Conservation (phyloP, 2,329 filamentous ascomycete species). For the Paecilomyces fulvus region DNA sequence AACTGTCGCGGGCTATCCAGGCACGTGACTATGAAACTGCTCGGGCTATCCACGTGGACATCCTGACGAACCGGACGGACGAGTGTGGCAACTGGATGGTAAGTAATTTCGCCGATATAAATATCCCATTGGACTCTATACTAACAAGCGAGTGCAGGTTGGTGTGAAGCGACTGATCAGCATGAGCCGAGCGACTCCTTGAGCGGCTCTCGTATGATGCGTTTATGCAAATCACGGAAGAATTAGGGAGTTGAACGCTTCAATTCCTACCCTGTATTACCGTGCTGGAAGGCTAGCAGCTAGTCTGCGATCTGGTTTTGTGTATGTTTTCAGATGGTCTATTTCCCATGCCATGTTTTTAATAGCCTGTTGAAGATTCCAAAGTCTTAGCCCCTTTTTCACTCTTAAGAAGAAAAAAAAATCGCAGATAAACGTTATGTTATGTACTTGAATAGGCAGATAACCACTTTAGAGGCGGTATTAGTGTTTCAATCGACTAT, state of each 20-base stretch:
- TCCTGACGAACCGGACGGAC: conserved; percentile 67
- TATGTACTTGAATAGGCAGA: not conserved
- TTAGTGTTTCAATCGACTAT: not conserved
- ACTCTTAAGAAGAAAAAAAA: not conserved
- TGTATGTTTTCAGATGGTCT: not conserved
- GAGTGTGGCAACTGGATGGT: conserved; percentile 87
- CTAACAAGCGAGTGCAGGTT: conserved; percentile 48
- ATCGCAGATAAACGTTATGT: not conserved
- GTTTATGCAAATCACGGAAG: not conserved
- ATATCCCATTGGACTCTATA: conserved; percentile 2
- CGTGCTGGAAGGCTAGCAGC: not conserved
- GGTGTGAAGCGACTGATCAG: conserved; percentile 69
- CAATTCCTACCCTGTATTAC: not conserved
- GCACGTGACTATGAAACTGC: conserved; percentile 61
- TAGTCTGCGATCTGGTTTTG: not conserved
- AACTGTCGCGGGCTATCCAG: conserved; percentile 56
- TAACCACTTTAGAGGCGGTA: not conserved
- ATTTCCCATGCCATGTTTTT: conserved; percentile 1
- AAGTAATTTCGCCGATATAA: conserved; percentile 28
- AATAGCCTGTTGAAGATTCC: conserved; percentile 1
- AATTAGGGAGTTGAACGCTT: not conserved
- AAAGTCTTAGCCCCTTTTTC: not conserved
- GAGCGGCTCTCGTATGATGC: conserved; percentile 7
- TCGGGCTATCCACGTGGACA: conserved; percentile 61
- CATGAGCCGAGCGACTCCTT: conserved; percentile 70